Evolutionary conservation across 257 asterid species (phyloP).

Genomic region (Solanum sejunctum): DNA sequence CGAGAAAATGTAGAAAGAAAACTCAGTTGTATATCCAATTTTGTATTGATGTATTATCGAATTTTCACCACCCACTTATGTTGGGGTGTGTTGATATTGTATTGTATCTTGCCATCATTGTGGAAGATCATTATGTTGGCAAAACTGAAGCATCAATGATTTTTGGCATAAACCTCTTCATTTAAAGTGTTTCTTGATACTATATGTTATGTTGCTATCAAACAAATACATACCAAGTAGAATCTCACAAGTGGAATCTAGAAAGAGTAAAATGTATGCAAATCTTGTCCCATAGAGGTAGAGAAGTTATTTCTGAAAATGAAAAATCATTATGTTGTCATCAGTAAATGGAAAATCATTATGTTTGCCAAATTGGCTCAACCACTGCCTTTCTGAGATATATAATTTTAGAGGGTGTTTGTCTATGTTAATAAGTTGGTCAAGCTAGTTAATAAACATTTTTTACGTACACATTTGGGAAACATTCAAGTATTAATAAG

Average conservation of each 20-base stretch:
- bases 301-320: too few relatives aligned
- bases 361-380: background rate
- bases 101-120: background rate
- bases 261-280: too few relatives aligned
- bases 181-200: background rate
- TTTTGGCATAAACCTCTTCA: background rate
- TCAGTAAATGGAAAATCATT: background rate
- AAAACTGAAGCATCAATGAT: background rate
- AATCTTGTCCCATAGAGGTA: too few relatives aligned
- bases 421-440: background rate
- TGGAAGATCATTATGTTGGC: background rate
- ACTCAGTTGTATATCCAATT: background rate
- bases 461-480: background rate
- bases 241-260: too few relatives aligned
- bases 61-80: background rate
- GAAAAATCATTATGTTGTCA: background rate
- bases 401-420: background rate
- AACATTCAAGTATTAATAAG: background rate
- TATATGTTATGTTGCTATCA: background rate
- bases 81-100: background rate
- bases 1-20: conserved; percentile 1
- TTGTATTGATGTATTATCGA: background rate
- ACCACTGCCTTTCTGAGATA: background rate
- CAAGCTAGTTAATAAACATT: background rate
- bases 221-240: too few relatives aligned